Conservation (phyloP, 768 basidiomycete genomes). For the Clitopilus hobsonii region DNA sequence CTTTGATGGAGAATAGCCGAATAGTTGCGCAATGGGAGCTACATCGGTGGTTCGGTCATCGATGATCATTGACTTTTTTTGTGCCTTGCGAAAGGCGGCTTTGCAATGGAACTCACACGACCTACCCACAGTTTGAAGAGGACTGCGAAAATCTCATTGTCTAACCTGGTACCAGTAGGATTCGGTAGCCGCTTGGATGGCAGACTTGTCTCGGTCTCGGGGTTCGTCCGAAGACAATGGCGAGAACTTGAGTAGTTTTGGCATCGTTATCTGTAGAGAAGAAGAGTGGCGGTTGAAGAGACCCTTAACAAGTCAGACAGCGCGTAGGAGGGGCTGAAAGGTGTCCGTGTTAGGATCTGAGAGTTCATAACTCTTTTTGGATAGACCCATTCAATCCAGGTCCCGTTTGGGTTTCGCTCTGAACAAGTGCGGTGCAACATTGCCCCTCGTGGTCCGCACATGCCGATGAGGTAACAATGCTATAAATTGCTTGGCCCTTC, state of each 20-base stretch:
- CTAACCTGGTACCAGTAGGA: background rate
- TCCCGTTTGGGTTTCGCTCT: conserved; percentile 15
- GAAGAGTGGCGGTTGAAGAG: background rate
- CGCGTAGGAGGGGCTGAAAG: background rate
- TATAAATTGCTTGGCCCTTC: background rate
- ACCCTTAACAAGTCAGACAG: background rate
- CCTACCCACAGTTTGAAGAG: background rate
- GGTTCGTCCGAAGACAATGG: background rate
- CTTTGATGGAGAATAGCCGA: background rate
- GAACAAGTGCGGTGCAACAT: conserved; percentile 11
- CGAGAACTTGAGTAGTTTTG: background rate
- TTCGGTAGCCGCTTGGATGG: background rate
- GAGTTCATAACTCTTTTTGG: background rate
- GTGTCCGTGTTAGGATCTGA: background rate
- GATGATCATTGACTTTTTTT: too few species aligned
- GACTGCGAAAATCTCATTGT: background rate
- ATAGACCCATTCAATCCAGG: conserved; percentile 2
- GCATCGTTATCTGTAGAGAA: background rate
- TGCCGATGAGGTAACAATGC: conserved; percentile 31
- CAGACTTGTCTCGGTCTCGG: background rate
- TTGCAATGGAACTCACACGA: background rate
- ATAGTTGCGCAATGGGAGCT: background rate
- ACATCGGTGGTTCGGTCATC: background rate
- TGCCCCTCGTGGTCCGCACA: conserved; percentile 34
- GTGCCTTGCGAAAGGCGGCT: background rate